Evolutionary conservation across 2,329 filamentous ascomycete genomes (phyloP), one percentile per base, ranked within the genome.

Genomic region (Fusarium staphyleae): DNA sequence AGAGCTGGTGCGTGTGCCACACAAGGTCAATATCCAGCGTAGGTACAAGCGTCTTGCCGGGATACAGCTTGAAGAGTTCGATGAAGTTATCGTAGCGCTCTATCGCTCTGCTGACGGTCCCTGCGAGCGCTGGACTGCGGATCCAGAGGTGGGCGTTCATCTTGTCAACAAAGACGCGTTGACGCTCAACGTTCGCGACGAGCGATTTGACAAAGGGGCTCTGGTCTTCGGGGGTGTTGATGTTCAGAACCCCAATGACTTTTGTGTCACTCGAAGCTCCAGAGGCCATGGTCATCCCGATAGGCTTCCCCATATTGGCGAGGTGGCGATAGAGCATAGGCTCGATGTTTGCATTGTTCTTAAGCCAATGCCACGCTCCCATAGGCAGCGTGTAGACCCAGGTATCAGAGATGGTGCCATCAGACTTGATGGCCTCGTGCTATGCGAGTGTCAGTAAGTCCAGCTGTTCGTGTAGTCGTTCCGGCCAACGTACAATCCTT

Each of bases 1-100:
- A 72, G 47, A 70, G 70, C 49, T 76, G 75, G 52, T 76, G 75
- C 3, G 75, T 77, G 47, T 77, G 73, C 75, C 75, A 77, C 7
- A 66, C 74, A 4, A 77, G 63, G 41, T 77, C 75, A 18, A 77
- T 69, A 30, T 76, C 75, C 3, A 75, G 62, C 2, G 73, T 74
- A 1, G 75, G 75, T 7, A 77, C 75, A 2, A 74, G 54, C 44
- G 69, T 69, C 15, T 57, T 69, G 8, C 57, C 53, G 1, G 69
- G 69, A 40, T 83, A 66, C 0, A 69, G 56, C 2, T 70, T 71
- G 39, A 76, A 66, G 3, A 77, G 65, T 15, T 60, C 58, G 34
- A 77, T 52, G 52, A 75, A 77, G 36, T 68, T 68, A 18, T 60
- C 57, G 42, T 79, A 79, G 11, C 77, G 70, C 3, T 63, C 62